Percentiles rank a stretch among this genome's conserved stretches.
phyloP scores from a whole-genome alignment of 106 monocot species.

The Dendrobium officinale region DNA sequence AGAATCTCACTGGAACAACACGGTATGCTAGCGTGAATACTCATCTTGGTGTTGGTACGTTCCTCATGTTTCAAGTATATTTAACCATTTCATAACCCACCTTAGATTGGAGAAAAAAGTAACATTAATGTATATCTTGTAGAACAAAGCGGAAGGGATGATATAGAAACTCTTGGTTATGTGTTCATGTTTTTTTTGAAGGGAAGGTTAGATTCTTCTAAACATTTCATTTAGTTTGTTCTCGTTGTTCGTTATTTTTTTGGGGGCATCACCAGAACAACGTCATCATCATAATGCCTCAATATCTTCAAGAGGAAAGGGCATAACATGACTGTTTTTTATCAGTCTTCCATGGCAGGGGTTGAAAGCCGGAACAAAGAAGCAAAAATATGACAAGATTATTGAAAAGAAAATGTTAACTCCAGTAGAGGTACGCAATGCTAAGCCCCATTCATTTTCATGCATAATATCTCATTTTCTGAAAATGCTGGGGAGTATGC shows the following conservation, averaged over 20 bases:
- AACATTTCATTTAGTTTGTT: neutral
- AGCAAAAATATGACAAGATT: slow-evolving; percentile 93
- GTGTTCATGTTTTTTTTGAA: slow-evolving; percentile 93
- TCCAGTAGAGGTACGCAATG: slow-evolving; percentile 63
- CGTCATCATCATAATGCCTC: neutral
- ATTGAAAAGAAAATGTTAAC: slow-evolving; percentile 95
- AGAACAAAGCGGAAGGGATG: slow-evolving; percentile 98
- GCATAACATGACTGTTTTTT: neutral
- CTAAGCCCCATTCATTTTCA: neutral
- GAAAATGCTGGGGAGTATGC: neutral
- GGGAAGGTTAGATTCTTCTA: slow-evolving; percentile 56
- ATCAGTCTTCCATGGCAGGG: slow-evolving; percentile 93
- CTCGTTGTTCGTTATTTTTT: neutral
- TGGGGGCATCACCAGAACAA: neutral
- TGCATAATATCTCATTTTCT: neutral
- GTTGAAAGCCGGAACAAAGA: slow-evolving; percentile 85
- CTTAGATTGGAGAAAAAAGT: neutral
- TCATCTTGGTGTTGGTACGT: no score
- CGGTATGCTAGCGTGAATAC: no score
- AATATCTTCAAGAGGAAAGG: neutral
- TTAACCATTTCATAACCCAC: neutral
- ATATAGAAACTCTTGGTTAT: slow-evolving; percentile 91
- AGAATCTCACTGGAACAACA: no score
- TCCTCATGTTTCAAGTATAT: slow-evolving; percentile 4
- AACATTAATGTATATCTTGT: slow-evolving; percentile 2